Percentiles rank a stretch among this genome's conserved stretches.
phyloP scores from a whole-genome alignment of 345 rosid species.

The Rubroshorea leprosula region DNA sequence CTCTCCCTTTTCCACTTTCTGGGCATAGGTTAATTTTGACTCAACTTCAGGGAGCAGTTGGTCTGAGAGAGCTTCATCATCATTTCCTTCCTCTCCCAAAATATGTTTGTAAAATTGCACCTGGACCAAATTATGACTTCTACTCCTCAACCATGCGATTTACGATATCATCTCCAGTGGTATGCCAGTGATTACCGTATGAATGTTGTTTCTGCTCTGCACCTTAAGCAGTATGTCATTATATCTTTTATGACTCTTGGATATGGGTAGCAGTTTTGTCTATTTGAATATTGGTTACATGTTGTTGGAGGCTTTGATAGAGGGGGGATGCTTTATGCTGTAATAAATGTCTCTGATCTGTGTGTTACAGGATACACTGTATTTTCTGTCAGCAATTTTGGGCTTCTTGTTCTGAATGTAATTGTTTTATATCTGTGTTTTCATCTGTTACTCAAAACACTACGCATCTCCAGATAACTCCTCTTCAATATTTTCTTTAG shows the following conservation, averaged over 20 bases:
- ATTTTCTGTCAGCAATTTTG: no score
- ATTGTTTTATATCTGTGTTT: background rate
- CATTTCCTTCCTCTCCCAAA: constrained; percentile 78
- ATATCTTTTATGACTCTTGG: no score
- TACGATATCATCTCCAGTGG: constrained; percentile 88
- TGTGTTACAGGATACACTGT: no score
- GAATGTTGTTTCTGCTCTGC: background rate
- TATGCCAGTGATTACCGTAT: constrained; percentile 29
- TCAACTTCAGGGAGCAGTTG: constrained; percentile 39
- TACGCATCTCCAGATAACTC: constrained; percentile 4
- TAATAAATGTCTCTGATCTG: no score
- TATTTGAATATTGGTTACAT: no score
- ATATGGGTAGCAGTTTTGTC: no score
- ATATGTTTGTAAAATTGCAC: constrained; percentile 59
- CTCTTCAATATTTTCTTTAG: constrained; percentile 30
- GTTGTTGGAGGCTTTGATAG: no score
- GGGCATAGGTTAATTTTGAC: constrained; percentile 6
- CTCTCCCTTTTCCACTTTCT: constrained; percentile 2
- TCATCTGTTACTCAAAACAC: constrained; percentile 1
- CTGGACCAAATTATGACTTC: constrained; percentile 88
- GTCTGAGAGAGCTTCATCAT: constrained; percentile 62
- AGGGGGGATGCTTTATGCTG: no score
- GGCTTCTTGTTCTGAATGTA: constrained; percentile 1
- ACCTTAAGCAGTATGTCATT: no score
- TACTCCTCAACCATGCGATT: constrained; percentile 74